Percentiles rank a stretch among this genome's conserved stretches.
phyloP scores from a whole-genome alignment of 441 rosid species.

The Populus hybrid region DNA sequence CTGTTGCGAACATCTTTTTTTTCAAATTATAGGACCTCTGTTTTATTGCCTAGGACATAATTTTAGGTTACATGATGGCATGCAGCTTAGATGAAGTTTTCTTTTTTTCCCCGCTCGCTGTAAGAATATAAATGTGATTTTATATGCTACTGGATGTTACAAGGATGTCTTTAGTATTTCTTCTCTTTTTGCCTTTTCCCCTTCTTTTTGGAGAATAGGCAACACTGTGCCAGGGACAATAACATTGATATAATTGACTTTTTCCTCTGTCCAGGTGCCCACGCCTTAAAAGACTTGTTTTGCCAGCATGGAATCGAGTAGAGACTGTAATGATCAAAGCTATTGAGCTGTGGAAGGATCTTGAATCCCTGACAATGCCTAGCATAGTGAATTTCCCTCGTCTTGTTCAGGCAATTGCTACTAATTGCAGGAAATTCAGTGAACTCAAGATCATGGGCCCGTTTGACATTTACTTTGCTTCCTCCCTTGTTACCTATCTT shows the following conservation, averaged over 20 bases:
- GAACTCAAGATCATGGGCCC: constrained; percentile 91
- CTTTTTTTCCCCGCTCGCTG: background rate
- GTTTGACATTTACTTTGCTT: constrained; percentile 57
- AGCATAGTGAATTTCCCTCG: constrained; percentile 67
- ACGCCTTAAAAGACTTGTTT: constrained; percentile 51
- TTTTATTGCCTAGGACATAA: background rate
- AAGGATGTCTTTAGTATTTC: background rate
- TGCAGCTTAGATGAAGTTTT: background rate
- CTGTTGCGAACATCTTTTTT: background rate
- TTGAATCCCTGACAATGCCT: constrained; percentile 89
- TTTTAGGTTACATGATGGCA: background rate
- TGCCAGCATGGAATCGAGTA: constrained; percentile 91
- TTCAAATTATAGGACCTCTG: background rate
- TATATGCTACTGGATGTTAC: background rate
- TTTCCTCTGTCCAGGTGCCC: constrained; percentile 51
- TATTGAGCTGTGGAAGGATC: constrained; percentile 63
- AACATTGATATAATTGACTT: constrained; percentile 2
- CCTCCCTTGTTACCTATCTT: constrained; percentile 36
- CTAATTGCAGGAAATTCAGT: constrained; percentile 56
- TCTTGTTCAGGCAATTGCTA: constrained; percentile 69
- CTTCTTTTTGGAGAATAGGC: background rate
- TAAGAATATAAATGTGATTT: background rate
- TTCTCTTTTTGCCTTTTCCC: background rate
- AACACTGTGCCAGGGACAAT: background rate
- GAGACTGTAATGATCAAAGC: constrained; percentile 74